Evolutionary conservation across 2,329 filamentous ascomycete species (phyloP), one percentile per base, ranked within the genome.

Genomic region (Sarocladium oryzae): DNA sequence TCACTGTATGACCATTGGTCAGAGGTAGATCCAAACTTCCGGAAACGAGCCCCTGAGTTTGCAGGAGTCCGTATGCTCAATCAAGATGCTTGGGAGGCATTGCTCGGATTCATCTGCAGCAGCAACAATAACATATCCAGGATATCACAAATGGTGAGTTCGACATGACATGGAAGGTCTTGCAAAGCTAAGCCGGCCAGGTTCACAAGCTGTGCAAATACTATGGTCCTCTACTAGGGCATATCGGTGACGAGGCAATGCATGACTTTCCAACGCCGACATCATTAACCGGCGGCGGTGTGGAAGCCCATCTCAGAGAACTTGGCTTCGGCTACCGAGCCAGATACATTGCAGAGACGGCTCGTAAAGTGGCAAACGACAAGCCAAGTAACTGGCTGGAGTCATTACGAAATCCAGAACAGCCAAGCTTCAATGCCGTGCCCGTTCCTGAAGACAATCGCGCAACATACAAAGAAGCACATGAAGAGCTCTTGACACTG

Each of bases 81-180:
- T 60, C 93, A 99, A 70, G 91, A 96, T 72, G 85, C 92, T 1
- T 99, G 95, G 93, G 93, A 99, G 68, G 84, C 93, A 1, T 75
- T 99, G 20, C 75, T 99, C 21, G 85, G 87, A 52, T 99, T 99
- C 68, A 99, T 99, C 56, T 99, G 93, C 76, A 96, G 91, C 69
- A 96, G 90, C 69, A 99, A 99, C 70, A 99, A 99, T 71, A 96
- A 99, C 65, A 99, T 99, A 54, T 79, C 85, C 2, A 82, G 93
- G 35, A 99, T 99, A 65, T 92, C 88, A 4, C 88, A 95, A 68
- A 99, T 99, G 93, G 90, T 87, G 2, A 28, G 20, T 24, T 11
- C 13, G 7, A 7, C 28, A 30, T 30, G 28, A 7, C 13, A 7
- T 13, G 28, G 13, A 30, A 30, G 28, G 13, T 7, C 28, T 30